Evolutionary conservation across 495 filamentous ascomycete genomes (phyloP).

Genomic region (Apiosordaria backusii): DNA sequence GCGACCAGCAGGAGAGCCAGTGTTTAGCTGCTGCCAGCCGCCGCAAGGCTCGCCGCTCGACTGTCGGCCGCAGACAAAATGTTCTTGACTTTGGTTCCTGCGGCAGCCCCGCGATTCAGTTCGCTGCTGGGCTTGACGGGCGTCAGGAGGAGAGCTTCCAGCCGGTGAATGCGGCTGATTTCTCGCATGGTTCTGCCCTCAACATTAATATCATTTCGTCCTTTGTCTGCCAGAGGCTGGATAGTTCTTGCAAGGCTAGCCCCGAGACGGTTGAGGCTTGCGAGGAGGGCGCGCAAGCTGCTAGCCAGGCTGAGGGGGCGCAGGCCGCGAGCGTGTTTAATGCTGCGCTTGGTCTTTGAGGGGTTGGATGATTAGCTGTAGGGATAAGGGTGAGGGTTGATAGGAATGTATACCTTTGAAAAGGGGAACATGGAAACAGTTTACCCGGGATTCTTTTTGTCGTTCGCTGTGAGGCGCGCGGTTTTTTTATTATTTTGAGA

Average conservation of each 20-base stretch:
- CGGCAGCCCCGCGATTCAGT: constrained; percentile 52
- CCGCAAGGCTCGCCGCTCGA: constrained; percentile 21
- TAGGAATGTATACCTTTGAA: not conserved
- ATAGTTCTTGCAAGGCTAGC: constrained; percentile 50
- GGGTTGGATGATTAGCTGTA: not conserved
- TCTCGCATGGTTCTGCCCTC: constrained; percentile 57
- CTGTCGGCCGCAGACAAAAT: constrained; percentile 27
- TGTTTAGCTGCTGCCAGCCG: constrained; percentile 40
- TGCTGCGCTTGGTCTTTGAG: constrained; percentile 33
- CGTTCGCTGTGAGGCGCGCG: not conserved
- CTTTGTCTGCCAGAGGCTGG: constrained; percentile 56
- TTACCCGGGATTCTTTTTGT: not conserved
- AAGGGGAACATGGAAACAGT: not conserved
- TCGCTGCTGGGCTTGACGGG: constrained; percentile 51
- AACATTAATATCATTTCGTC: constrained; percentile 52
- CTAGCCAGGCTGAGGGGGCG: constrained; percentile 37
- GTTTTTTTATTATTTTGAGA: not conserved
- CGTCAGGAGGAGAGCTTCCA: constrained; percentile 51
- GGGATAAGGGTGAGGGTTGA: not conserved
- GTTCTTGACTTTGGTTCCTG: constrained; percentile 48
- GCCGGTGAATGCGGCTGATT: constrained; percentile 47
- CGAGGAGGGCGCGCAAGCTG: constrained; percentile 42
- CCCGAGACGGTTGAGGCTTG: constrained; percentile 47
- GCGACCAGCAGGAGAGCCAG: constrained; percentile 44
- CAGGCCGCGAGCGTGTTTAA: constrained; percentile 62